Conservation (phyloP, 176 grass and related monocot species). For the Saccharum spontaneum region DNA sequence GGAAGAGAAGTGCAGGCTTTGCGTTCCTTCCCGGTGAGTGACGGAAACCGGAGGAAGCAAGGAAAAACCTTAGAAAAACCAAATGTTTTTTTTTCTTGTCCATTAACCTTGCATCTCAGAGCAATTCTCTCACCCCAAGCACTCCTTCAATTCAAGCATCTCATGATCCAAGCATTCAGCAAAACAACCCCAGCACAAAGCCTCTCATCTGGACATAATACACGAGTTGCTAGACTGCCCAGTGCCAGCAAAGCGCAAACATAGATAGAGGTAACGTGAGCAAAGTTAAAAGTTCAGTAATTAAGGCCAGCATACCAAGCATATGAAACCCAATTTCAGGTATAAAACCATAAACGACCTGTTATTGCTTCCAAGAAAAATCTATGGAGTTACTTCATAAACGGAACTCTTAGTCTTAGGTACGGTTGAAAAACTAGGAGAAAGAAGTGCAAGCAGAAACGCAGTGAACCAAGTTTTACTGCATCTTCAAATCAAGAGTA, state of each 20-base stretch:
- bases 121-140: not conserved
- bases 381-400: not conserved
- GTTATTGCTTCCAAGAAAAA: not conserved
- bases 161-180: not conserved
- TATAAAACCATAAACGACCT: not conserved
- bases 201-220: not conserved
- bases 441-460: not conserved
- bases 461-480: conserved; percentile 6
- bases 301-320: not conserved
- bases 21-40: too few species aligned
- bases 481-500: conserved; percentile 34
- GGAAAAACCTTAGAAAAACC: not conserved
- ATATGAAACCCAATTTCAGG: not conserved
- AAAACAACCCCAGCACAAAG: not conserved
- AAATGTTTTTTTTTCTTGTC: not conserved
- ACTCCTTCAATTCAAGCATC: not conserved
- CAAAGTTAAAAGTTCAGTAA: not conserved
- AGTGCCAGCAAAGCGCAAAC: not conserved
- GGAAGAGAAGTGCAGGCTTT: not conserved
- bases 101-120: not conserved
- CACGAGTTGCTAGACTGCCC: not conserved
- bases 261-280: not conserved
- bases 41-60: not conserved
- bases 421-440: not conserved
- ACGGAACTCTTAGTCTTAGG: not conserved